phyloP scores from a whole-genome alignment of 345 rosid genomes.

The Streptanthus diversifolius region DNA sequence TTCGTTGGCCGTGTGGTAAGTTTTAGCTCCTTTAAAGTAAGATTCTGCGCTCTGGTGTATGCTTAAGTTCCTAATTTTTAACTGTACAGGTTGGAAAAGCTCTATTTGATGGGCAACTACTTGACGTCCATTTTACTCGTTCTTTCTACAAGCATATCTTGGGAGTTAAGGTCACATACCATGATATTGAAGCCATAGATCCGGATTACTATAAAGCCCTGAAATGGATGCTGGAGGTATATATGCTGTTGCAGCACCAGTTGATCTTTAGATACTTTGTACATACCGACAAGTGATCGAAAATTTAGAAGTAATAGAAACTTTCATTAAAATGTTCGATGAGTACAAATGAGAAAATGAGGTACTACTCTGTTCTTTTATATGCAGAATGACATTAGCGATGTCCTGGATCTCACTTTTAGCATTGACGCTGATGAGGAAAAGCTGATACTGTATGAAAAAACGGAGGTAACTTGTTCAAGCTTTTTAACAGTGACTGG shows the following conservation, averaged over 20 bases:
- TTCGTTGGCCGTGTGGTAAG: slow-evolving; percentile 97
- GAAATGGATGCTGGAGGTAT: slow-evolving; percentile 99
- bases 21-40: slow-evolving; percentile 4
- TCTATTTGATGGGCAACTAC: slow-evolving; percentile 85
- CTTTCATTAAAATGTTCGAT: too few relatives aligned
- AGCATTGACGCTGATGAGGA: slow-evolving; percentile 99
- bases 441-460: slow-evolving; percentile 78
- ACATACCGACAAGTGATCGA: too few relatives aligned
- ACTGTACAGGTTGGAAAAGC: slow-evolving; percentile 89
- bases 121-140: slow-evolving; percentile 96
- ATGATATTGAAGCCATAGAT: slow-evolving; percentile 96
- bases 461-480: slow-evolving; percentile 53
- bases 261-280: not conserved
- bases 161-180: slow-evolving; percentile 87
- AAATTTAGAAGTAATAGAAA: too few relatives aligned
- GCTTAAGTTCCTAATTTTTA: slow-evolving; percentile 14
- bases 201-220: slow-evolving; percentile 82
- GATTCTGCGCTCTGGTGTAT: not conserved
- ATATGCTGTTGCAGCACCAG: not conserved
- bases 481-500: not conserved
- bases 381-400: slow-evolving; percentile 83
- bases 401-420: slow-evolving; percentile 78
- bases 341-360: too few relatives aligned
- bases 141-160: slow-evolving; percentile 96
- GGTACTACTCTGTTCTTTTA: slow-evolving; percentile 7